Evolutionary conservation across 192 early-diverging fungal species (phyloP).

Genomic region (Dispira simplex): DNA sequence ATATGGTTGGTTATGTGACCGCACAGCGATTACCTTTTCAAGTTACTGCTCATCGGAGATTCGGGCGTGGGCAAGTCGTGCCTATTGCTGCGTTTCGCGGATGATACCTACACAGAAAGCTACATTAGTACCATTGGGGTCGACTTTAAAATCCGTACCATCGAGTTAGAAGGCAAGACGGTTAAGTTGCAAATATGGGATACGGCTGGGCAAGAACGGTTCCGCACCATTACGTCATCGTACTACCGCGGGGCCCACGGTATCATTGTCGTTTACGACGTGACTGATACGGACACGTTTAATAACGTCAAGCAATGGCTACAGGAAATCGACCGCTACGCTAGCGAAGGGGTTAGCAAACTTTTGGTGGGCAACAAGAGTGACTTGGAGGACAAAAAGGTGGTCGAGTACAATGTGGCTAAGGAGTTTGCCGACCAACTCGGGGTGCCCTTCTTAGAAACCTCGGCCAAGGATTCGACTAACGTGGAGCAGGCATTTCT

Average conservation of each 20-base stretch:
- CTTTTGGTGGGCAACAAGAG: conserved; percentile 97
- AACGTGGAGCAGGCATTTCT: conserved; percentile 99
- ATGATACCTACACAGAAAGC: conserved; percentile 97
- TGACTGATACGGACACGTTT: conserved; percentile 91
- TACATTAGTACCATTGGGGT: conserved; percentile 99
- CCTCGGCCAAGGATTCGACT: conserved; percentile 90
- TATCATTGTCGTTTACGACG: conserved; percentile 98
- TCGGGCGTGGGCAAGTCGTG: conserved; percentile 98
- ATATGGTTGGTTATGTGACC: no score
- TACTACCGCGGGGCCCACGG: conserved; percentile 98
- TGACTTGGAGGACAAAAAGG: conserved; percentile 87
- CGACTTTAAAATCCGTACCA: conserved; percentile 99
- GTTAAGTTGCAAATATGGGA: conserved; percentile 99
- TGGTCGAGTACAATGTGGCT: conserved; percentile 52
- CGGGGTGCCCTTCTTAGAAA: conserved; percentile 90
- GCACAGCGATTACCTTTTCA: conserved; percentile 94
- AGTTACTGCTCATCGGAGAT: conserved; percentile 97
- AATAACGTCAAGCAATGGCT: conserved; percentile 97
- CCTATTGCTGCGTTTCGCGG: conserved; percentile 90
- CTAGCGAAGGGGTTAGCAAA: conserved; percentile 95
- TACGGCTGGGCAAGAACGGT: conserved; percentile 96
- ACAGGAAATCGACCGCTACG: conserved; percentile 97
- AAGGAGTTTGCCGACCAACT: conserved; percentile 87
- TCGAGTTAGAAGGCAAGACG: conserved; percentile 96
- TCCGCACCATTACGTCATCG: conserved; percentile 95